Conservation (phyloP, 2,329 filamentous ascomycete genomes). For the Fusarium bactridioides region DNA sequence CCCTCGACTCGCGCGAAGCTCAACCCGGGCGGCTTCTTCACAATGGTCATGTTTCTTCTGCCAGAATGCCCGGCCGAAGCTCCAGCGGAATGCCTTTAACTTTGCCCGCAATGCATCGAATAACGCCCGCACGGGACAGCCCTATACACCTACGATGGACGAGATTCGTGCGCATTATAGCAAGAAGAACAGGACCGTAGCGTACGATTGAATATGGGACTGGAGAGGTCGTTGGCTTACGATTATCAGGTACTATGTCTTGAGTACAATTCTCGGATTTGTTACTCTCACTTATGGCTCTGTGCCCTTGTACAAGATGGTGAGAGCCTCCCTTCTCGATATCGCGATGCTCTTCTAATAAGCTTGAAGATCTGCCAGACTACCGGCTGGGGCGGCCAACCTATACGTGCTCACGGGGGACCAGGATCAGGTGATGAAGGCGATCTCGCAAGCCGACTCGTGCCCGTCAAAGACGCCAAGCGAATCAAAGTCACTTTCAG, state of each 20-base stretch:
- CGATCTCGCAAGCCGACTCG: conserved; percentile 78
- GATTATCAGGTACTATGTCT: conserved; percentile 69
- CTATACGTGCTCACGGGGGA: conserved; percentile 77
- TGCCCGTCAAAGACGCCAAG: conserved; percentile 80
- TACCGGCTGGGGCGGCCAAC: conserved; percentile 92
- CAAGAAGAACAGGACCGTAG: conserved; percentile 70
- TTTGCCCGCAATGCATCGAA: conserved; percentile 46
- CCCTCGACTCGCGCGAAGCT: conserved; percentile 47
- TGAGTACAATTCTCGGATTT: conserved; percentile 81
- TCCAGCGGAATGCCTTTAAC: conserved; percentile 33
- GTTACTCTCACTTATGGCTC: conserved; percentile 84
- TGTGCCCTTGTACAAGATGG: conserved; percentile 89
- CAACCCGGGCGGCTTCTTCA: conserved; percentile 37
- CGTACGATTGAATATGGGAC: conserved; percentile 37
- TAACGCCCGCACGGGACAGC: conserved; percentile 38
- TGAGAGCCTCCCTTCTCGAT: conserved; percentile 45
- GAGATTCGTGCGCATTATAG: conserved; percentile 70
- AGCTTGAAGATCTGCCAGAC: conserved; percentile 76
- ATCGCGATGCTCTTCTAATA: not conserved
- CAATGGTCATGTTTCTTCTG: conserved; percentile 51
- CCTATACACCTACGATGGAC: conserved; percentile 60
- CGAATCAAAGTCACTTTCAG: conserved; percentile 96
- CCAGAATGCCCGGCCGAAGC: conserved; percentile 44
- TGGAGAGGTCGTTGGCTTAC: conserved; percentile 25
- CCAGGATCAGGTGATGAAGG: conserved; percentile 56